A percentile compares a stretch with the other conserved stretches of the same genome.
Conservation (phyloP, 371 early-diverging fungal genomes). For the Rhizopus microsporus region DNA sequence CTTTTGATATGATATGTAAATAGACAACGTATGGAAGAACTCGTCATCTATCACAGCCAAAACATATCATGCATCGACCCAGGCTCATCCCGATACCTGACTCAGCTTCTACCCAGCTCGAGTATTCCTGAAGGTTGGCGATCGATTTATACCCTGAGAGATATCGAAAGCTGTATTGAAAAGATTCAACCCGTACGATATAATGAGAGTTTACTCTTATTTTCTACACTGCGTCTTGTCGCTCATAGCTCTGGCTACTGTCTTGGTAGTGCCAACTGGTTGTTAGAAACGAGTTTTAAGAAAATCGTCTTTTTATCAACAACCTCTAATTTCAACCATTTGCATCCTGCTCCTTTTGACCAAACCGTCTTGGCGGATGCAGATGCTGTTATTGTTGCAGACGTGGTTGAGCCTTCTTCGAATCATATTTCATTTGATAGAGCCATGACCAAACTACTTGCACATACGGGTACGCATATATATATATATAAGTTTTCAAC, state of each 20-base stretch:
- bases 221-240: slow-evolving; percentile 45
- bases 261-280: slow-evolving; percentile 77
- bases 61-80: slow-evolving; percentile 24
- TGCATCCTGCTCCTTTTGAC: slow-evolving; percentile 77
- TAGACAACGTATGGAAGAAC: slow-evolving; percentile 70
- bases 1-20: neutral
- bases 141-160: slow-evolving; percentile 59
- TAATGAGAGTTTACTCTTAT: slow-evolving; percentile 50
- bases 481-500: neutral
- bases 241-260: slow-evolving; percentile 69
- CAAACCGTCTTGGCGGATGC: slow-evolving; percentile 55
- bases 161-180: slow-evolving; percentile 61
- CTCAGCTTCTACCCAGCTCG: slow-evolving; percentile 11
- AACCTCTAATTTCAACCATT: slow-evolving; percentile 58
- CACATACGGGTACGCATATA: slow-evolving; percentile 33
- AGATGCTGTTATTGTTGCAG: slow-evolving; percentile 56
- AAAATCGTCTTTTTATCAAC: slow-evolving; percentile 69
- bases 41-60: slow-evolving; percentile 56
- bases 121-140: slow-evolving; percentile 36
- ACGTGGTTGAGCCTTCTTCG: slow-evolving; percentile 27
- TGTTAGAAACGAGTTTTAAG: slow-evolving; percentile 61
- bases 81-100: slow-evolving; percentile 23
- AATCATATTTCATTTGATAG: slow-evolving; percentile 20
- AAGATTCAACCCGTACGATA: slow-evolving; percentile 69
- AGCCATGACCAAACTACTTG: slow-evolving; percentile 23